A percentile compares a stretch with the other conserved stretches of the same genome.
Evolutionary conservation across 2,329 filamentous ascomycete genomes (phyloP).

Genomic region (Calonectria pauciramosa): DNA sequence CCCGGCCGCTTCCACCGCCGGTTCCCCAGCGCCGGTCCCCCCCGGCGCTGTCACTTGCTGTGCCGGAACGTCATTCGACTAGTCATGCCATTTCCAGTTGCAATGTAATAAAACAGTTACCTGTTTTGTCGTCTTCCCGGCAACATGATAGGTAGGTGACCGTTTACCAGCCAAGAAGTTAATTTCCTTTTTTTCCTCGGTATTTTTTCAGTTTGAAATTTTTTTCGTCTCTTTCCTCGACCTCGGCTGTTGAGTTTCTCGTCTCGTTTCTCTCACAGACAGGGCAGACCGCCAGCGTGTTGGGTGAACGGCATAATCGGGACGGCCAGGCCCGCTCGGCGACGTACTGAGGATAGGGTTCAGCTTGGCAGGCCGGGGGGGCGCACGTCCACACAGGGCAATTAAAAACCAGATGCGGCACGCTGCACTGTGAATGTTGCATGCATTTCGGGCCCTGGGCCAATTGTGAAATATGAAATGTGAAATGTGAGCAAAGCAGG

Average conservation of each 20-base stretch:
- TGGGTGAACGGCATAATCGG: neutral
- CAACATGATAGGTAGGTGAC: neutral
- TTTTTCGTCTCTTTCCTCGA: neutral
- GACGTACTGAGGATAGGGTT: neutral
- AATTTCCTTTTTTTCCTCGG: neutral
- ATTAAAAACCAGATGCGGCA: conserved; percentile 9
- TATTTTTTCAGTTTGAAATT: neutral
- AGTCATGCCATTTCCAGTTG: conserved; percentile 30
- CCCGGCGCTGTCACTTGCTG: neutral
- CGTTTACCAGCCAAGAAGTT: neutral
- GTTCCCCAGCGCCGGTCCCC: conserved; percentile 3
- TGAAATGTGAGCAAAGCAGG: conserved; percentile 1
- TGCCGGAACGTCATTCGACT: conserved; percentile 36
- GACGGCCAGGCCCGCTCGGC: conserved; percentile 5
- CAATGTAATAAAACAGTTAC: conserved; percentile 14
- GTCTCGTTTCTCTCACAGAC: neutral
- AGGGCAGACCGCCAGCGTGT: neutral
- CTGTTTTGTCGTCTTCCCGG: neutral
- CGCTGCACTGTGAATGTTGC: neutral
- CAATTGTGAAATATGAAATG: neutral
- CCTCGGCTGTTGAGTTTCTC: neutral
- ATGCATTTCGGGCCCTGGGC: neutral
- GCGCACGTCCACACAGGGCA: neutral
- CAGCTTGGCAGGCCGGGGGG: conserved; percentile 2
- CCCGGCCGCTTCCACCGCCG: conserved; percentile 12